These are phyloP conservation scores for Simplicillium aogashimaense DNA, from an alignment of 2,329 filamentous ascomycete genomes.

Conservation along the genomic window DNA sequence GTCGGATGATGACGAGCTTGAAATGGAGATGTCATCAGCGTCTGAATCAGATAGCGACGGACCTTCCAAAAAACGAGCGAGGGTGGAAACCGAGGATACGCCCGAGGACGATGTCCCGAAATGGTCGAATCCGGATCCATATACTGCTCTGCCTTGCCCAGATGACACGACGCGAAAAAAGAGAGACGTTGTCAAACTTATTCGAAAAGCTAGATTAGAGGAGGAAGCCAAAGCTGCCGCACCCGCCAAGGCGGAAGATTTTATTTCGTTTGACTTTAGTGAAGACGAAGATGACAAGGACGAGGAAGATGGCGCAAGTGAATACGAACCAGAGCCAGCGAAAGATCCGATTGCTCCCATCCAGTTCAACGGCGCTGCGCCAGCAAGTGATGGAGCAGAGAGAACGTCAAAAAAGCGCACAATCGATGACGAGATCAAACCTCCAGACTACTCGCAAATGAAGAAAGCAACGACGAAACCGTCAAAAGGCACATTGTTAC, in stretches of 20 bases:
- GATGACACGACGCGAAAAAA: slow-evolving; percentile 66
- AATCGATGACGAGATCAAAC: slow-evolving; percentile 56
- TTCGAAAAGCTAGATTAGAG: slow-evolving; percentile 76
- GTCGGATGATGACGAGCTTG: slow-evolving; percentile 53
- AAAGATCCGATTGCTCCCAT: slow-evolving; percentile 10
- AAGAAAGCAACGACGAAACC: slow-evolving; percentile 42
- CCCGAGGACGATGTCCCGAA: slow-evolving; percentile 47
- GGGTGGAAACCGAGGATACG: slow-evolving; percentile 16
- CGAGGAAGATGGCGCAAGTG: slow-evolving; percentile 7
- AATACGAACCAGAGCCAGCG: slow-evolving; percentile 9
- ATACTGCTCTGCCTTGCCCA: slow-evolving; percentile 74
- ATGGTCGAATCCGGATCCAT: slow-evolving; percentile 95
- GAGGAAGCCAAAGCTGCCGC: slow-evolving; percentile 35
- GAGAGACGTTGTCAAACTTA: slow-evolving; percentile 80
- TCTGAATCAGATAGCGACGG: slow-evolving; percentile 23
- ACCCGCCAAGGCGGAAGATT: slow-evolving; percentile 61
- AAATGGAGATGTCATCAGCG: slow-evolving; percentile 49
- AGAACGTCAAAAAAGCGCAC: slow-evolving; percentile 61
- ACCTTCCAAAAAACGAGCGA: slow-evolving; percentile 26
- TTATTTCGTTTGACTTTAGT: slow-evolving; percentile 74
- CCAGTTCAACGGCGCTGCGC: slow-evolving; percentile 10
- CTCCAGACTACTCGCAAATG: slow-evolving; percentile 38
- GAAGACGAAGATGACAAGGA: slow-evolving; percentile 37
- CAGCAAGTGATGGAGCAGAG: slow-evolving; percentile 14
- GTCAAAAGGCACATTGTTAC: slow-evolving; percentile 36